Base-by-base conservation (phyloP, 805 yeast genomes). In the Wickerhamomyces pijperi region DNA sequence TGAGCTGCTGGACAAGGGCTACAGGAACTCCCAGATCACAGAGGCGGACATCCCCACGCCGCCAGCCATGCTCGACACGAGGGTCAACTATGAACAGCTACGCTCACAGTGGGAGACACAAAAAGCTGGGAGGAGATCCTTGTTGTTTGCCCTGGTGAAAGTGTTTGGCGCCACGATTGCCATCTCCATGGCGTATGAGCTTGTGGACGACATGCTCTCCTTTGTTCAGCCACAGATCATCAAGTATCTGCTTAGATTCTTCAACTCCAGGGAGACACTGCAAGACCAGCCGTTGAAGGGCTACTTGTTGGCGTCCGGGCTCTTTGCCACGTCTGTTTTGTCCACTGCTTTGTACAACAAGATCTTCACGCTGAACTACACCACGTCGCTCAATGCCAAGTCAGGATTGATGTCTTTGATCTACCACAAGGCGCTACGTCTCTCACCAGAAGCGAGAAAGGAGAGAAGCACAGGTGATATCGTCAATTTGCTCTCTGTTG, bases 161-260 rank as follows among this genome's bases (percentile, higher is more conserved):
- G 76, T 94, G 1, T 88, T 84, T 61, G 96, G 95, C 28, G 57
- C 59, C 1, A 77, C 76, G n/a, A 82, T 82, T 48, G 28, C 75
- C 2, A 41, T 76, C 25, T 95, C 87, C 9, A 94, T 86, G 38
- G 39, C 70, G 5, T 86, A 80, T 65, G 86, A 86, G 52, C 67
- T 69, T 2, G 45, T 71, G 29, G 90, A 85, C 57, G 97, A 92
- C 63, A 46, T 70, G n/a, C 63, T 88, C 40, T 83, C 92, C 0
- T 86, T 83, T 54, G 68, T 72, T n/a, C 95, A 86, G 60, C 97
- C 97, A 0, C 95, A 85, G 51, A 60, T 88, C 20, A 63, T 90
- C 40, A 70, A 82, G 40, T 51, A 70, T 7, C 67, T 88, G 45
- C 86, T 88, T 47, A 55, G 63, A 39, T 53, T 46, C 78, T 76